Percentiles rank a stretch among this genome's conserved stretches.
Conservation (phyloP, 1,284 basidiomycete species). For the Cystobasidiaceae sp. region DNA sequence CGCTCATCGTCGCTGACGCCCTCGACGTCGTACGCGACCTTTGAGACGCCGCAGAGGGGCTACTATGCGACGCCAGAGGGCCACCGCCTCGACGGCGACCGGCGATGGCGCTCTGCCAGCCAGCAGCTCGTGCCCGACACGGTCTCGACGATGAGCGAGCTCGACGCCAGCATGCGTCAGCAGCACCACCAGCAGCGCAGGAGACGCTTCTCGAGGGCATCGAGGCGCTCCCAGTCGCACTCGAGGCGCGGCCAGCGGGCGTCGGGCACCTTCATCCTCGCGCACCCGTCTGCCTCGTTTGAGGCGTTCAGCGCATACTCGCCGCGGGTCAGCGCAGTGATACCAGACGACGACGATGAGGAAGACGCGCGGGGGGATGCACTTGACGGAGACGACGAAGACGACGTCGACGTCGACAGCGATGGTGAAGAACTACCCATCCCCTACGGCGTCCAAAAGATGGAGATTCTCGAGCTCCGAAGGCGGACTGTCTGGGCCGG, state of each 20-base stretch:
- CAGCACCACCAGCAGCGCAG: not conserved
- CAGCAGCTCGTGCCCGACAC: not conserved
- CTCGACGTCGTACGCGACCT: conserved; percentile 3
- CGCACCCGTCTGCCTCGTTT: conserved; percentile 6
- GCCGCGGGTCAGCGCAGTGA: conserved; percentile 2
- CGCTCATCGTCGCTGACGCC: conserved; percentile 11
- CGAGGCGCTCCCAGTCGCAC: not conserved
- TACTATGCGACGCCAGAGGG: no score
- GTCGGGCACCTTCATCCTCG: conserved; percentile 16
- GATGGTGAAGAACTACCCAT: no score
- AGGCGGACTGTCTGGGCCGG: conserved; percentile 2
- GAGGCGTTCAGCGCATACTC: conserved; percentile 23
- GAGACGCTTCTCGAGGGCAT: conserved; percentile 8
- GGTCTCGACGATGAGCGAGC: not conserved
- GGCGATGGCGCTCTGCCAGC: no score
- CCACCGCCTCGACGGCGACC: no score
- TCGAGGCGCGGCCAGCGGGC: not conserved
- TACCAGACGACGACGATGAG: conserved; percentile 1
- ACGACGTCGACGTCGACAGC: not conserved
- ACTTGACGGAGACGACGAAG: conserved; percentile 4
- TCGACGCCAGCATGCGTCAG: no score
- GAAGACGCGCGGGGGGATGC: not conserved
- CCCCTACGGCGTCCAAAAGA: conserved; percentile 24
- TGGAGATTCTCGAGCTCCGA: conserved; percentile 14
- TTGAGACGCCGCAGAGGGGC: not conserved